Evolutionary conservation across 2,329 filamentous ascomycete species (phyloP).

Genomic region (Colletotrichum sp.): DNA sequence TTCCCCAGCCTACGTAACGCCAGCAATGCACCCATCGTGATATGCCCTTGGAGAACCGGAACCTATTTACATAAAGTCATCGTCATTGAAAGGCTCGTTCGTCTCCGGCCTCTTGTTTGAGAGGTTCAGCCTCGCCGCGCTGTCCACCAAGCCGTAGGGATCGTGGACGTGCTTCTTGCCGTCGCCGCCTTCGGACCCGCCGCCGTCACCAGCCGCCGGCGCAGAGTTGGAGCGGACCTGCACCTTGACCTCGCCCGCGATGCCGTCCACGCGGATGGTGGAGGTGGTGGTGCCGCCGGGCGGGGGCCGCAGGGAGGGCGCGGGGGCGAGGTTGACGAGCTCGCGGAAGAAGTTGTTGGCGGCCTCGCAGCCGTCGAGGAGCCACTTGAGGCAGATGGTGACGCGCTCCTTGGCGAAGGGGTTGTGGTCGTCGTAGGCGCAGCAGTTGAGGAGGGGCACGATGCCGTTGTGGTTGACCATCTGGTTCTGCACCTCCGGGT

Average conservation of each 20-base stretch:
- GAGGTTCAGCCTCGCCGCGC: constrained; percentile 47
- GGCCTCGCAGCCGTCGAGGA: constrained; percentile 75
- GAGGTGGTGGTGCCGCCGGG: constrained; percentile 41
- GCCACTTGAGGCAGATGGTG: constrained; percentile 85
- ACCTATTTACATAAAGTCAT: constrained; percentile 47
- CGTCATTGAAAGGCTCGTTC: constrained; percentile 39
- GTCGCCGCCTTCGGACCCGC: constrained; percentile 1
- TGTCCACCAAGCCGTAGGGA: constrained; percentile 45
- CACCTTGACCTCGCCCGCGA: constrained; percentile 61
- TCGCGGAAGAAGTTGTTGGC: constrained; percentile 75
- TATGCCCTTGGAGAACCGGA: not conserved
- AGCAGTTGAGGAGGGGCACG: constrained; percentile 87
- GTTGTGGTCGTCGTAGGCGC: constrained; percentile 89
- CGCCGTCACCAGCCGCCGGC: constrained; percentile 11
- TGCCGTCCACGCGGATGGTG: constrained; percentile 59
- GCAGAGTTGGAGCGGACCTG: constrained; percentile 44
- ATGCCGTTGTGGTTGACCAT: constrained; percentile 86
- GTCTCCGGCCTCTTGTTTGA: constrained; percentile 24
- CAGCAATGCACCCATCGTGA: not conserved
- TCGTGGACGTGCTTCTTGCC: constrained; percentile 25
- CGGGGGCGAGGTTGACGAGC: constrained; percentile 54
- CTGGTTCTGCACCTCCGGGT: constrained; percentile 83
- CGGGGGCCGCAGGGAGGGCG: constrained; percentile 40
- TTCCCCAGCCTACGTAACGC: not conserved
- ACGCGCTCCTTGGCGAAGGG: constrained; percentile 93